These are phyloP conservation scores for Wickerhamomyces ciferrii DNA, from an alignment of 805 yeast genomes.

Conservation along the genomic window DNA sequence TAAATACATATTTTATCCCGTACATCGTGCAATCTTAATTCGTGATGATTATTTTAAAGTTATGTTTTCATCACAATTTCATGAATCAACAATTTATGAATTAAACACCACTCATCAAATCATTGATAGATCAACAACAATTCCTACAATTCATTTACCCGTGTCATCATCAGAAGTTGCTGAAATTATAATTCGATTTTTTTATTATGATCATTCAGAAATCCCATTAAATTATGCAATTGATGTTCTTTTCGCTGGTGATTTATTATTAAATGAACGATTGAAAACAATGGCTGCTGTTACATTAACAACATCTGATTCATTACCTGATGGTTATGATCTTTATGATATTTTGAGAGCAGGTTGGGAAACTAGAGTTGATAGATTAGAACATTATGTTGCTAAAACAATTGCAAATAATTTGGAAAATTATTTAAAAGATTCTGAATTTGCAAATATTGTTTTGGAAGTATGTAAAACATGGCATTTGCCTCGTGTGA, in stretches of 20 bases:
- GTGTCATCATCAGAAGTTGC: conserved; percentile 30
- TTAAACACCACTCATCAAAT: conserved; percentile 7
- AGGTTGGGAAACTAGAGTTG: conserved; percentile 65
- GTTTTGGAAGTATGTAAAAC: conserved; percentile 22
- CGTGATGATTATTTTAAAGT: conserved; percentile 61
- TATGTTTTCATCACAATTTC: conserved; percentile 51
- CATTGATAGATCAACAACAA: conserved; percentile 7
- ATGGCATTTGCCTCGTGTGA: not conserved
- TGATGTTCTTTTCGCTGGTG: conserved; percentile 56
- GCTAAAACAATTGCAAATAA: conserved; percentile 54
- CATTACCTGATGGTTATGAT: conserved; percentile 25
- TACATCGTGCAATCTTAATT: conserved; percentile 53
- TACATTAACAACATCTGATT: conserved; percentile 26
- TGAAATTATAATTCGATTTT: conserved; percentile 45
- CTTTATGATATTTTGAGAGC: conserved; percentile 55
- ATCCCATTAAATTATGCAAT: conserved; percentile 46
- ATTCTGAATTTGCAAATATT: conserved; percentile 33
- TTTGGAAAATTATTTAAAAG: conserved; percentile 30
- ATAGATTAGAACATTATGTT: conserved; percentile 57
- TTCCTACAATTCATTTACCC: conserved; percentile 28
- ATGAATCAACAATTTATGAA: conserved; percentile 24
- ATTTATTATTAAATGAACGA: conserved; percentile 50
- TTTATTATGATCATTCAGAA: conserved; percentile 56
- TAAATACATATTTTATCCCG: conserved; percentile 45
- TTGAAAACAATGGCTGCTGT: conserved; percentile 60